Evolutionary conservation across 495 filamentous ascomycete genomes (phyloP), one percentile per base, ranked within the genome.

Genomic region (Penicillium chermesinum): DNA sequence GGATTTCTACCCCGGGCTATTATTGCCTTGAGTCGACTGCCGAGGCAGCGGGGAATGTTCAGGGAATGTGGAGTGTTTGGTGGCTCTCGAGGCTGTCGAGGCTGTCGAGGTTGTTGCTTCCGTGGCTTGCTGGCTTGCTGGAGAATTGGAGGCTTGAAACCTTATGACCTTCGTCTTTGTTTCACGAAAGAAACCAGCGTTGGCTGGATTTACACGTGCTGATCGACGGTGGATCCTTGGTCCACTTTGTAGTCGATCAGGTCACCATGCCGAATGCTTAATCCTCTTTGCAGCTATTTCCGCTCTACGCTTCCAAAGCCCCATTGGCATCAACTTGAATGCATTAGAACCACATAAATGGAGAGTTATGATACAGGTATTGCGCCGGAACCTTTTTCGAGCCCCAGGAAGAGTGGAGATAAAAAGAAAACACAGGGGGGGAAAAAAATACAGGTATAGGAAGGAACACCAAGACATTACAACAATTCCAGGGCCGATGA

Each of bases 381-480:
- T 62, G 58, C 60, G 58, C 52, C 49, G 49, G 57, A 58, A 55
- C 45, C 54, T 50, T 61, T 54, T 55, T 51, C 35, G 46, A 52
- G 52, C 48, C 48, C 59, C 50, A 55, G 42, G 47, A 49, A 25
- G 57, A 59, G 56, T 55, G 55, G 57, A 61, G 60, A 55, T 42
- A 36, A 35, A 55, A 41, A 58, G 41, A 44, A 52, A 44, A 52
- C 27, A 54, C 42, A 65, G n/a, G n/a, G n/a, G n/a, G n/a, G n/a
- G n/a, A n/a, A n/a, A n/a, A 58, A 54, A 60, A 68, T 61, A 67
- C 53, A 64, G 53, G 53, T 55, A 64, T 52, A 50, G 53, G 37
- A 55, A 65, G 59, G 34, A 57, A 57, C 51, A 57, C 49, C 51
- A 63, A 65, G 51, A 61, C 56, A 59, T 63, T 60, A 63, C 50